phyloP scores from a whole-genome alignment of 495 filamentous ascomycete species.

The Aspergillus cavernicola region DNA sequence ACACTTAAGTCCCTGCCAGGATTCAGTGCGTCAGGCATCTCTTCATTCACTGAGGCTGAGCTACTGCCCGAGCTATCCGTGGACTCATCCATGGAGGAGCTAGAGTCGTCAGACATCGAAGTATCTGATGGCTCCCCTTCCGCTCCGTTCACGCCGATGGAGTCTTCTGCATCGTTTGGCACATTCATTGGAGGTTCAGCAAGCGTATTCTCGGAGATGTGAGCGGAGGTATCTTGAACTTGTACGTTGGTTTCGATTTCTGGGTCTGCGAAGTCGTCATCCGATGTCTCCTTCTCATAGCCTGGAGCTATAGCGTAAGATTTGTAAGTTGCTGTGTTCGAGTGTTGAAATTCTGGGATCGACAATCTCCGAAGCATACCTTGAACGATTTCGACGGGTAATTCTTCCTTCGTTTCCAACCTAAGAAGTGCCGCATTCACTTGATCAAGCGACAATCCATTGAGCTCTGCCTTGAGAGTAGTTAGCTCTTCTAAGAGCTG shows the following conservation, averaged over 20 bases:
- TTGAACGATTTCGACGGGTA: constrained; percentile 22
- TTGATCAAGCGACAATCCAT: constrained; percentile 38
- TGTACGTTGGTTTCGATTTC: not conserved
- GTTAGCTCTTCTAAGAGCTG: constrained; percentile 55
- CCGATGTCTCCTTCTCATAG: not conserved
- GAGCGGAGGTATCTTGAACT: not conserved
- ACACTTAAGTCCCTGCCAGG: not conserved
- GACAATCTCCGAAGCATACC: constrained; percentile 20
- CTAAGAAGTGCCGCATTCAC: constrained; percentile 37
- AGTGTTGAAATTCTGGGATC: not conserved
- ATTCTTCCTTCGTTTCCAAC: constrained; percentile 22
- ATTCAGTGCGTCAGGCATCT: constrained; percentile 11
- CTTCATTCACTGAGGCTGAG: constrained; percentile 20
- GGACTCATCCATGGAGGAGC: constrained; percentile 44
- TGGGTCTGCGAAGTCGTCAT: not conserved
- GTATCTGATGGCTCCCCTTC: constrained; percentile 13
- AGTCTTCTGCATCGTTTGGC: not conserved
- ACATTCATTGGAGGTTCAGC: not conserved
- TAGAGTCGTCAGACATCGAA: constrained; percentile 27
- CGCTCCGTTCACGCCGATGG: not conserved
- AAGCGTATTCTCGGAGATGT: not conserved
- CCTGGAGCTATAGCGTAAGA: constrained; percentile 1
- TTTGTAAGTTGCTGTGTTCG: constrained; percentile 1
- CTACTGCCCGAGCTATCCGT: constrained; percentile 22
- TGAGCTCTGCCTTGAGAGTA: constrained; percentile 43